These are phyloP conservation scores for Juglanconis juglandina DNA, from an alignment of 2,329 filamentous ascomycete genomes.

Conservation along the genomic window DNA sequence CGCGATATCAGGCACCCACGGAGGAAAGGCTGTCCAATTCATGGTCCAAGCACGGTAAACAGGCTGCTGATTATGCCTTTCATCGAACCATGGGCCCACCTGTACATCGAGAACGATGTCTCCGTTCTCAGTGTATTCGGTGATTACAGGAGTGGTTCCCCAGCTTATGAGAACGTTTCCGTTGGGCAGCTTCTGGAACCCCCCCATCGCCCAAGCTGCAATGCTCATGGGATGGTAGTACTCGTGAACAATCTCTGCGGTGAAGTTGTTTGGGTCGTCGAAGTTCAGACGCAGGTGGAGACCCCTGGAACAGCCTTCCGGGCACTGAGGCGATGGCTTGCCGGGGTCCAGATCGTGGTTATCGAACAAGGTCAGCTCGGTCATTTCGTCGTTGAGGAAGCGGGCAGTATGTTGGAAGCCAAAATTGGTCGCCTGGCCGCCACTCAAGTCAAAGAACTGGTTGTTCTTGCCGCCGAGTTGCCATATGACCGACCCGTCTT, in stretches of 20 bases:
- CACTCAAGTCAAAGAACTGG: conserved; percentile 36
- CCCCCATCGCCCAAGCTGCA: conserved; percentile 17
- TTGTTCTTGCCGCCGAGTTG: conserved; percentile 48
- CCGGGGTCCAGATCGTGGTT: conserved; percentile 35
- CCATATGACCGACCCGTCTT: conserved; percentile 48
- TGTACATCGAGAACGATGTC: conserved; percentile 39
- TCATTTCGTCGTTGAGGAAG: conserved; percentile 32
- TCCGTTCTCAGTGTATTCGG: conserved; percentile 40
- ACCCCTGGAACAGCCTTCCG: conserved; percentile 20
- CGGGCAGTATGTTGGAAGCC: conserved; percentile 48
- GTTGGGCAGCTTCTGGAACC: conserved; percentile 15
- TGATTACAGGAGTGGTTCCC: conserved; percentile 44
- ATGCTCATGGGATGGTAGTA: conserved; percentile 31
- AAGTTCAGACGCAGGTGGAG: conserved; percentile 29
- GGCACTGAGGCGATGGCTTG: conserved; percentile 14
- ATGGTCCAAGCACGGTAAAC: conserved; percentile 22
- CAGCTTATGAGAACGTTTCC: conserved; percentile 42
- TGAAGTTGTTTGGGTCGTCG: conserved; percentile 35
- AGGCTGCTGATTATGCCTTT: conserved; percentile 9
- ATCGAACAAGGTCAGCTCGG: conserved; percentile 44
- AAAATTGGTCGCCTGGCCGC: conserved; percentile 35
- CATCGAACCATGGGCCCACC: conserved; percentile 27
- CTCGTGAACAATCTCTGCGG: conserved; percentile 36
- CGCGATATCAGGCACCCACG: conserved; percentile 22
- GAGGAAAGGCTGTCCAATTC: conserved; percentile 24